Evolutionary conservation across 2,329 filamentous ascomycete species (phyloP), one percentile per base, ranked within the genome.

Genomic region (Bipolaris cookei): DNA sequence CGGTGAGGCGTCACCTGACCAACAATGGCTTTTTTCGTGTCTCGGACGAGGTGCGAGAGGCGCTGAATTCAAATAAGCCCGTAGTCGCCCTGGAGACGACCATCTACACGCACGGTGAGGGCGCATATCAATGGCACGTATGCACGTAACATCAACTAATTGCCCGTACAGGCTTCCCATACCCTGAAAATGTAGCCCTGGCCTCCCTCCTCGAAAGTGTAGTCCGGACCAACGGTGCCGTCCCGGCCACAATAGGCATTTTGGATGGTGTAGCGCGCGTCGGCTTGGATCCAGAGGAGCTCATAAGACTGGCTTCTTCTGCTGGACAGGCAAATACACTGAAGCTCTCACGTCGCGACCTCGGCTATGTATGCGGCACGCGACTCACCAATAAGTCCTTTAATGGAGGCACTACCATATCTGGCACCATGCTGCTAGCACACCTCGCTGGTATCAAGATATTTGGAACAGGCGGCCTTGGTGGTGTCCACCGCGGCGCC

Each of bases 21-120:
- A 75, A 76, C 59, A 79, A 77, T 76, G 77, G 71, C 77, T 92
- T 79, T 58, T 83, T 96, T 54, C 84, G 82, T 51, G 82, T 97
- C 39, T 93, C 91, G 1, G 89, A 94, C 48, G 94, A 98, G 77
- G 89, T 99, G 11, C 81, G 83, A 50, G 87, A 92, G 72, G 94
- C 93, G 37, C 76, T 97, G 45, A 82, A 86, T 39, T 84, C 86
- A 11, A 87, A 88, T 54, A 88, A 87, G 68, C 94, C 95, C 0
- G 88, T 99, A 3, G 93, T 99, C 10, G 95, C 94, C 14, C 83
- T 99, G 4, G 95, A 99, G 77, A 92, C 91, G 1, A 97, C 95
- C 4, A 98, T 99, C 67, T 98, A 99, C 77, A 99, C 95, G 1
- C 95, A 99, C 78, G 93, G 92, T 82, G 76, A 50, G 68, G 35